Conservation (phyloP, 2,329 filamentous ascomycete species). For the Hypoxylon sp. region DNA sequence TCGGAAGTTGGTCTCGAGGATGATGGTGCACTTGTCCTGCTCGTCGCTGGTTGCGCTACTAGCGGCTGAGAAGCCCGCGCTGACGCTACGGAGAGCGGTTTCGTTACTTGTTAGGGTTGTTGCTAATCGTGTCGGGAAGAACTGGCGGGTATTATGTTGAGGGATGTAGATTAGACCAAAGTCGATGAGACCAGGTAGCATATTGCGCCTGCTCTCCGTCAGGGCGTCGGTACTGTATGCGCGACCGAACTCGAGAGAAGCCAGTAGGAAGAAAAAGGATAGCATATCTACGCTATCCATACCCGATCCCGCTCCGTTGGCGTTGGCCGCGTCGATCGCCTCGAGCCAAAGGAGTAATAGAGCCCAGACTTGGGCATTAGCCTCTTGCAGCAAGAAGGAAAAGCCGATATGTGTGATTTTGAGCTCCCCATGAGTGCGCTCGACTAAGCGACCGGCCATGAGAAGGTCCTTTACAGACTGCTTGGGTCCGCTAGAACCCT, state of each 20-base stretch:
- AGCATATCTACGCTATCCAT: slow-evolving; percentile 95
- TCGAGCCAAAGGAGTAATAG: slow-evolving; percentile 93
- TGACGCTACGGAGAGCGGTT: slow-evolving; percentile 76
- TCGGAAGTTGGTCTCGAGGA: slow-evolving; percentile 98
- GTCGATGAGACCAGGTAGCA: slow-evolving; percentile 90
- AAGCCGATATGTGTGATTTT: slow-evolving; percentile 94
- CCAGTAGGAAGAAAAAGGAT: slow-evolving; percentile 95
- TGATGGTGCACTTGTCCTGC: slow-evolving; percentile 82
- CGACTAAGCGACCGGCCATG: slow-evolving; percentile 83
- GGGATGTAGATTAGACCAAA: slow-evolving; percentile 91
- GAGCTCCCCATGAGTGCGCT: slow-evolving; percentile 65
- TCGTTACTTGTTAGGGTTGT: slow-evolving; percentile 88
- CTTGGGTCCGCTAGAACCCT: slow-evolving; percentile 68
- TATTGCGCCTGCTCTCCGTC: slow-evolving; percentile 83
- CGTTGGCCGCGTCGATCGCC: slow-evolving; percentile 73
- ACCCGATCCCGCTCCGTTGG: slow-evolving; percentile 62
- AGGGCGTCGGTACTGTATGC: slow-evolving; percentile 90
- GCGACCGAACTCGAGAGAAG: slow-evolving; percentile 89
- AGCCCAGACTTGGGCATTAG: slow-evolving; percentile 97
- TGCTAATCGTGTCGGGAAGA: slow-evolving; percentile 92
- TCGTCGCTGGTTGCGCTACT: slow-evolving; percentile 55
- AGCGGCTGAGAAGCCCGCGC: slow-evolving; percentile 76
- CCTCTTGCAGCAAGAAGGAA: slow-evolving; percentile 92
- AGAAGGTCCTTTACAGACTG: slow-evolving; percentile 87
- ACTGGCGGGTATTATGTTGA: slow-evolving; percentile 68